Base-by-base conservation (phyloP, 2,329 filamentous ascomycete genomes). In the Trichothecium roseum region DNA sequence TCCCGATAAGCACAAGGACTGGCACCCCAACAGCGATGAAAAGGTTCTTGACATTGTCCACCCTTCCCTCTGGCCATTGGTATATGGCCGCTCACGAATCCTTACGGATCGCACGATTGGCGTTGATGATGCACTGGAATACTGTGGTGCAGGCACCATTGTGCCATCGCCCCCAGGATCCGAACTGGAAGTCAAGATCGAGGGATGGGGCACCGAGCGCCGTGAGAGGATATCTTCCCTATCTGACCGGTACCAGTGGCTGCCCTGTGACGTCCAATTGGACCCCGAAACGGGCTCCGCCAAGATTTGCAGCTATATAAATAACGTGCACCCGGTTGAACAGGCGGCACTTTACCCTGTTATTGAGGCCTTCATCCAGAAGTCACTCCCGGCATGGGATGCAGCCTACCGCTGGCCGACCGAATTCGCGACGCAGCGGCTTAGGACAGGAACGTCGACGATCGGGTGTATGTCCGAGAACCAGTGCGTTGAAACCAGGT, bases 31-130 rank as follows among this genome's bases (percentile, higher is more conserved):
- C 3, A 74, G 69, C 1, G 57, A 74, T 22, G 52, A 58, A 1
- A 66, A 64, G 40, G 74, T 83, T 2, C 64, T 78, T 1, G 69
- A 83, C 46, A 55, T 82, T 2, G 64, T 82, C 5, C 68, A 82
- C 42, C 76, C 78, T 1, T 81, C 74, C 0, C 57, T 82, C 6
- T 82, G 67, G 42, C 75, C 78, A 0, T 51, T 82, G 1, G 49
- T 73, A 2, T 76, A 73, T 43, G 72, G 69, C 0, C 52, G 53
- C 12, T 64, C 63, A 3, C 57, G 59, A 3, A 45, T 57, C 13
- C 30, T 58, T 1, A 31, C 44, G 1, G 36, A 54, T 28, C 45
- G 40, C 27, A 41, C 43, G 2, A 50, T 61, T 29, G 57, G 62
- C 4, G 43, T 74, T 2, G 37, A 48, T 4, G 45, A 56, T 30